Base-by-base conservation (phyloP, 495 filamentous ascomycete genomes). In the Apiosordaria backusii region DNA sequence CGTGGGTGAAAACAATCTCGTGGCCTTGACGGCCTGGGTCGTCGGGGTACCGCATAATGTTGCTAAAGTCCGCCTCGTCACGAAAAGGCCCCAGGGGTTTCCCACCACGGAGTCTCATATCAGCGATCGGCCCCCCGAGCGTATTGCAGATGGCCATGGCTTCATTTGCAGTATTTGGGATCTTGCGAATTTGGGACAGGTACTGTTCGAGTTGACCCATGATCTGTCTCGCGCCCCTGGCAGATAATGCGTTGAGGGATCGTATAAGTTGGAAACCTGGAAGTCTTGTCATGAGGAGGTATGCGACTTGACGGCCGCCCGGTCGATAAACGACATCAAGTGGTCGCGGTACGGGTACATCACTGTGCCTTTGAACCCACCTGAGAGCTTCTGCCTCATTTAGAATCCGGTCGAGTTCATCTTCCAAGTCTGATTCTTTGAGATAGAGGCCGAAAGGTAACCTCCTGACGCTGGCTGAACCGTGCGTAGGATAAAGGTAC, bases 1-100 rank as follows among this genome's bases (percentile, higher is more conserved):
- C 74, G 65, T 85, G 80, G 16, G 74, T 82, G 50, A 85, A 79
- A 63, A 81, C 73, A 19, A 80, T 76, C 4, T 70, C 73, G 62
- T 79, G 74, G 10, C 72, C 69, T 26, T 64, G 68, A 7, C 72
- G 71, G 65, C 57, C 60, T 40, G 75, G 67, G 3, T 75, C 72
- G 55, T 77, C 72, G 18, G 71, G 54, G 54, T 66, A 72, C 50
- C 74, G 57, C 55, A 78, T 29, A 16, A 69, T 27, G 29, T 72
- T 65, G 61, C 70, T 77, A 64, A 78, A 78, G 26, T 70, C 58
- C 5, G 72, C 72, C 57, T 78, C 75, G 63, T 76, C 72, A 3
- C 61, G 19, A 58, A 77, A 77, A 18, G 76, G 75, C 10, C 75
- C 76, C 15, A 75, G 54, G 18, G 74, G 72, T 10, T 21, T 66